These are phyloP conservation scores for Colletotrichum sp. DNA, from an alignment of 2,329 filamentous ascomycete species.

Conservation along the genomic window DNA sequence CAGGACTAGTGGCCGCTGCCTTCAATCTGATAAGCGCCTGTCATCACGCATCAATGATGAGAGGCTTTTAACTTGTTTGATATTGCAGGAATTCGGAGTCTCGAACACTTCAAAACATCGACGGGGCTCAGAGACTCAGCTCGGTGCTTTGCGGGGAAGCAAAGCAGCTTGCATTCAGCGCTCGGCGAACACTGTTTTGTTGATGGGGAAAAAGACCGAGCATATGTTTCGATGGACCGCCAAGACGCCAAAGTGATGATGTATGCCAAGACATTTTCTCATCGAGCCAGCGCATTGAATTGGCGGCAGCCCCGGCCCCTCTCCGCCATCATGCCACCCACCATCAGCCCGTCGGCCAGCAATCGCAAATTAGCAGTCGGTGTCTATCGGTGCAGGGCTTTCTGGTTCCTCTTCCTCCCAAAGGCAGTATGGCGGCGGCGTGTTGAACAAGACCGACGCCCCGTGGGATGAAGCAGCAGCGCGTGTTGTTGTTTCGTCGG, in stretches of 20 bases:
- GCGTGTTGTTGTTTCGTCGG: background rate
- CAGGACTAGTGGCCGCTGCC: background rate
- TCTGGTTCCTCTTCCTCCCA: background rate
- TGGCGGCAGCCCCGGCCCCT: constrained; percentile 5
- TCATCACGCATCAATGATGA: background rate
- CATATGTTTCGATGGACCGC: background rate
- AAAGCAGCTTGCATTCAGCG: background rate
- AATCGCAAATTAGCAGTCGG: background rate
- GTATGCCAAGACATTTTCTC: constrained; percentile 4
- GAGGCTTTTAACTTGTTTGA: background rate
- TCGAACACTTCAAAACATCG: background rate
- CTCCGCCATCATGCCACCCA: background rate
- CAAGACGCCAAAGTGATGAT: background rate
- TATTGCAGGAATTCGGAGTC: background rate
- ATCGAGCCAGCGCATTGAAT: background rate
- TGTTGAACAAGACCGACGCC: background rate
- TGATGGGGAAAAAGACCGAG: background rate
- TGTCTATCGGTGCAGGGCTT: background rate
- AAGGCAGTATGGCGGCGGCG: constrained; percentile 1
- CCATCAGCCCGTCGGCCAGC: background rate
- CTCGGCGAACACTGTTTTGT: background rate
- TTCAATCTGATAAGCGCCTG: background rate
- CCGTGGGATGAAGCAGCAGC: background rate
- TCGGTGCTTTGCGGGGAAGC: background rate
- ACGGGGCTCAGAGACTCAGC: background rate